phyloP scores from a whole-genome alignment of 495 filamentous ascomycete genomes.

The Saxophila tyrrhenica region DNA sequence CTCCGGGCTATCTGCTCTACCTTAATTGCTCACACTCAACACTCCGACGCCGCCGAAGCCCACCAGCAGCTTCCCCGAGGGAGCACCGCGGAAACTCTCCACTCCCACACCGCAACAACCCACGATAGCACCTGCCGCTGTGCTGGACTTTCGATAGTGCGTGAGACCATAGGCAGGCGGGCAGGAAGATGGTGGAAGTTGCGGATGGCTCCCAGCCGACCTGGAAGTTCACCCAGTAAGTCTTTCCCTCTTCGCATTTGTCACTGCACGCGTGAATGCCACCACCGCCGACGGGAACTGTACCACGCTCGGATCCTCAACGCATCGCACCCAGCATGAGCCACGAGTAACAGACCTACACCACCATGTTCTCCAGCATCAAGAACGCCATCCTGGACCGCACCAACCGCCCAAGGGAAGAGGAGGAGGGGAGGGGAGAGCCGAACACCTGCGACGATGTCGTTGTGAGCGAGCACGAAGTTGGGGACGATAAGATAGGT shows the following conservation, averaged over 20 bases:
- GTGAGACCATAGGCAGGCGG: too few relatives aligned
- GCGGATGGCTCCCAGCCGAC: conserved; percentile 74
- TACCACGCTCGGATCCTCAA: background rate
- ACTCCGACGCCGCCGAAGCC: too few relatives aligned
- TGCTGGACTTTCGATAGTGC: too few relatives aligned
- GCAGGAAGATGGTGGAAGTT: conserved; percentile 81
- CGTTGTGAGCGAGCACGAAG: background rate
- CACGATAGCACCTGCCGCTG: too few relatives aligned
- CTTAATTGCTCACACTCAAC: too few relatives aligned
- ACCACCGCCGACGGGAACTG: background rate
- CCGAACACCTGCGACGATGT: background rate
- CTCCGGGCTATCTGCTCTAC: too few relatives aligned
- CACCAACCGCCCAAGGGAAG: conserved; percentile 6
- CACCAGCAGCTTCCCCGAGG: too few relatives aligned
- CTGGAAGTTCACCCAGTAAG: conserved; percentile 99
- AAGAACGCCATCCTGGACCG: conserved; percentile 6
- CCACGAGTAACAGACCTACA: conserved; percentile 3
- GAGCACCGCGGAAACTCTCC: too few relatives aligned
- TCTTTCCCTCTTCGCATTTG: conserved; percentile 25
- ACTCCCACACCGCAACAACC: too few relatives aligned
- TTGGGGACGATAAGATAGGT: background rate
- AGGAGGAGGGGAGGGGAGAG: background rate
- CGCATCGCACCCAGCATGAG: background rate
- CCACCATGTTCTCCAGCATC: conserved; percentile 12
- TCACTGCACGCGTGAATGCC: background rate